phyloP scores from a whole-genome alignment of 306 rosid species.

The Echinosophora koreensis region DNA sequence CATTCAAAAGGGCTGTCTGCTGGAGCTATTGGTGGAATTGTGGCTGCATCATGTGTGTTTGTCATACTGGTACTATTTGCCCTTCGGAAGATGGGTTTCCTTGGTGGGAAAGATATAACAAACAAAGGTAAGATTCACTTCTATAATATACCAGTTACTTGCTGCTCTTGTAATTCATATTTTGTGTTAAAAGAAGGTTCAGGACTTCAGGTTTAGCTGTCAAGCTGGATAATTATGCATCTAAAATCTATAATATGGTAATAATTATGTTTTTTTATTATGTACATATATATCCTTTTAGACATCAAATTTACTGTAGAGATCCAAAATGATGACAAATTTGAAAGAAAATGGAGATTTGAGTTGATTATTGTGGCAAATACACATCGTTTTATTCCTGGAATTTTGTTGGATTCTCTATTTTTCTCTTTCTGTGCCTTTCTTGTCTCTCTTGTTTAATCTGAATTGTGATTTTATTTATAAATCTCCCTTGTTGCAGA shows the following conservation, averaged over 20 bases:
- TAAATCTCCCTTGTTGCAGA: constrained; percentile 50
- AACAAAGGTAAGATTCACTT: constrained; percentile 61
- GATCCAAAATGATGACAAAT: not conserved
- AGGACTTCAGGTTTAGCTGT: not conserved
- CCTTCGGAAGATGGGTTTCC: constrained; percentile 64
- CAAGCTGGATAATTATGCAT: not conserved
- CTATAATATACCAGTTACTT: constrained; percentile 22
- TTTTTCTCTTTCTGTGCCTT: not conserved
- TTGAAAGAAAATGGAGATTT: not conserved
- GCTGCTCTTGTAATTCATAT: constrained; percentile 14
- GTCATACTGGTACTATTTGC: constrained; percentile 53
- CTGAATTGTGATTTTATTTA: not conserved
- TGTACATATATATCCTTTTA: not conserved
- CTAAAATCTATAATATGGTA: not conserved
- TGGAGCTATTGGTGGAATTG: constrained; percentile 80
- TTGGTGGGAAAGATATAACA: constrained; percentile 56
- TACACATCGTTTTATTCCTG: not conserved
- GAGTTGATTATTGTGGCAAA: constrained; percentile 18
- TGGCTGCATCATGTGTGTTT: constrained; percentile 56
- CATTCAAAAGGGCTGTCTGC: constrained; percentile 61
- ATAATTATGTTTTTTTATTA: not conserved
- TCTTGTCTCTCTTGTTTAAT: constrained; percentile 9
- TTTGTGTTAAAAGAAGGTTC: constrained; percentile 16
- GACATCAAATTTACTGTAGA: not conserved
- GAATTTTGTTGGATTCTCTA: constrained; percentile 5